Conservation (phyloP, 1,284 basidiomycete genomes). For the Filobasidium uniguttulatum region DNA sequence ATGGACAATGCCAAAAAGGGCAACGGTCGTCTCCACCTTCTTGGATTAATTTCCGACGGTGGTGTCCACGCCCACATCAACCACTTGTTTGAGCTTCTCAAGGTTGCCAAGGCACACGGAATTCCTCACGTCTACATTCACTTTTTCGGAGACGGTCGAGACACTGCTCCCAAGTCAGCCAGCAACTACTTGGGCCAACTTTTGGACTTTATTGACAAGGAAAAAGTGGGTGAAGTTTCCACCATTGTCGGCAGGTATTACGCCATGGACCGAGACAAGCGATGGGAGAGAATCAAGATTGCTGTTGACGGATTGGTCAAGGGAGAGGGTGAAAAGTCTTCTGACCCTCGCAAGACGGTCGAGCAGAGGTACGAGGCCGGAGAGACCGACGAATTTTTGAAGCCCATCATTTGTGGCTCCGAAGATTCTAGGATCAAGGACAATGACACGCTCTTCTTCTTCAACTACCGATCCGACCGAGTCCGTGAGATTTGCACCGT, state of each 20-base stretch:
- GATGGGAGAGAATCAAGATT: conserved; percentile 80
- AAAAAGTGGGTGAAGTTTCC: conserved; percentile 49
- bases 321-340: conserved; percentile 52
- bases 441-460: conserved; percentile 72
- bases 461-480: conserved; percentile 89
- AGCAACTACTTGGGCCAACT: conserved; percentile 59
- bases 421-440: conserved; percentile 64
- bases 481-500: conserved; percentile 77
- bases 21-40: conserved; percentile 64
- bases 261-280: conserved; percentile 89
- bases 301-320: conserved; percentile 68
- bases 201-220: conserved; percentile 59
- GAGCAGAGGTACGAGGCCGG: conserved; percentile 62
- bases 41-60: conserved; percentile 76
- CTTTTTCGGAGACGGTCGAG: conserved; percentile 72
- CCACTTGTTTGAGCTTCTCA: conserved; percentile 73
- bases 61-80: conserved; percentile 87
- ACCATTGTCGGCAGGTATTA: conserved; percentile 80
- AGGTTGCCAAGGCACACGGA: conserved; percentile 67
- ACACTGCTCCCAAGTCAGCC: conserved; percentile 71
- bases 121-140: conserved; percentile 76
- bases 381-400: conserved; percentile 82
- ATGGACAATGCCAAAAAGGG: conserved; percentile 64
- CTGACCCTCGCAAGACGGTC: conserved; percentile 53
- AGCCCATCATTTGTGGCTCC: conserved; percentile 74